Evolutionary conservation across 805 yeast genomes (phyloP).

Genomic region (Yarrowia porcina): DNA sequence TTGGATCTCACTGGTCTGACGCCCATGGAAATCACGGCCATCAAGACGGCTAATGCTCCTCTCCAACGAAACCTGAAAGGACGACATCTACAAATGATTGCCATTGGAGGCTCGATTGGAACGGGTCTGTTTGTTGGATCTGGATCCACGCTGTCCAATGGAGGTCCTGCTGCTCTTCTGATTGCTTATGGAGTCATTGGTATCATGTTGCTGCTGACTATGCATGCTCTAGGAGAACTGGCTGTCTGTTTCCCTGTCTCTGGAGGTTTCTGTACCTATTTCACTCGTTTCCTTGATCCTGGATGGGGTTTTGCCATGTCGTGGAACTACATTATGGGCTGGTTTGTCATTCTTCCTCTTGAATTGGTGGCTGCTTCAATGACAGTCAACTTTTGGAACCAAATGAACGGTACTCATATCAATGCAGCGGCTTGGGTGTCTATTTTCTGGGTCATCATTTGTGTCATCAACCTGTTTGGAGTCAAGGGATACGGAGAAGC

Average conservation of each 20-base stretch:
- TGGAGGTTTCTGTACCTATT: conserved; percentile 57
- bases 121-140: conserved; percentile 58
- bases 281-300: conserved; percentile 57
- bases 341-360: conserved; percentile 58
- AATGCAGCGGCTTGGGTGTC: conserved; percentile 54
- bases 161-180: conserved; percentile 52
- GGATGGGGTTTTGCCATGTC: conserved; percentile 65
- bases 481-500: conserved; percentile 61
- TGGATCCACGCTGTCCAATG: conserved; percentile 45
- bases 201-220: conserved; percentile 56
- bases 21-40: conserved; percentile 30
- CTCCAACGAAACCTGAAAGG: conserved; percentile 42
- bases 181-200: conserved; percentile 50
- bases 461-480: conserved; percentile 49
- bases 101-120: conserved; percentile 79
- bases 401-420: conserved; percentile 30
- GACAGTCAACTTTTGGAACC: conserved; percentile 51
- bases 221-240: conserved; percentile 61
- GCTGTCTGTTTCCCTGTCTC: conserved; percentile 60
- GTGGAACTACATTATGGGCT: conserved; percentile 61
- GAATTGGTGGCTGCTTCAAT: conserved; percentile 61
- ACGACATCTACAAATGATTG: conserved; percentile 54
- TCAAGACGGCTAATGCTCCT: conserved; percentile 48
- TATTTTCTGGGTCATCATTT: conserved; percentile 48
- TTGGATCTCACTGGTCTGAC: conserved; percentile 34